Base-by-base conservation (phyloP, 345 rosid genomes). In the Dipteronia sinensis region DNA sequence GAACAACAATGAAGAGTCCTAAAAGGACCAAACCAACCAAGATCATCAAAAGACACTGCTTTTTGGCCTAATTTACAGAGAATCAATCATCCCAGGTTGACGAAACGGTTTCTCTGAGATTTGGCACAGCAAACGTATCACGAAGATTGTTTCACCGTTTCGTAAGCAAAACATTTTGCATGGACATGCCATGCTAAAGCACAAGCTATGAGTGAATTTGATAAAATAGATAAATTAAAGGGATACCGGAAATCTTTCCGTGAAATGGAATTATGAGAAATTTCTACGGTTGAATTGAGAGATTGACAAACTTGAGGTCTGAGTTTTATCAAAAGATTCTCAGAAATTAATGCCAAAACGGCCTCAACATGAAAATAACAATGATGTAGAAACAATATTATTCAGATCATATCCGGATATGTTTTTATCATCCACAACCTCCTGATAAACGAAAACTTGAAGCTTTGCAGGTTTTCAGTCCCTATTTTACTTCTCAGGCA, bases 401-500 rank as follows among this genome's bases (percentile, higher is more conserved):
- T 85, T 80, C 42, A 77, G 58, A 72, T 53, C 31, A 23, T 61
- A 49, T 67, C 47, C n/a, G 53, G 51, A 65, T 59, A 71, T 25
- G 42, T 63, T 51, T 78, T 47, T 3, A 20, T 64, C 78, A 72
- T 77, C 75, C 58, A 65, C 71, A 73, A 79, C 78, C 62, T 29
- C 78, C 62, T 29, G 74, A 71, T 16, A 58, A 20, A 70, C 59
- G 56, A 75, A 67, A 70, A 51, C n/a, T 49, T 44, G 55, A 77
- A 66, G 34, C 31, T 22, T 58, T 51, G 22, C 74, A 67, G 42
- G 55, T 31, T n/a, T 49, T 10, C 27, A 46, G 23, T 22, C 58
- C 40, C 64, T 10, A 15, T 58, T 11, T 88, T 82, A 89, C 67
- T 88, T 85, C 46, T 80, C 88, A 4, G 88, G 1, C 74, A 77